Base-by-base conservation (phyloP, 306 rosid species). In the Rosa persica region DNA sequence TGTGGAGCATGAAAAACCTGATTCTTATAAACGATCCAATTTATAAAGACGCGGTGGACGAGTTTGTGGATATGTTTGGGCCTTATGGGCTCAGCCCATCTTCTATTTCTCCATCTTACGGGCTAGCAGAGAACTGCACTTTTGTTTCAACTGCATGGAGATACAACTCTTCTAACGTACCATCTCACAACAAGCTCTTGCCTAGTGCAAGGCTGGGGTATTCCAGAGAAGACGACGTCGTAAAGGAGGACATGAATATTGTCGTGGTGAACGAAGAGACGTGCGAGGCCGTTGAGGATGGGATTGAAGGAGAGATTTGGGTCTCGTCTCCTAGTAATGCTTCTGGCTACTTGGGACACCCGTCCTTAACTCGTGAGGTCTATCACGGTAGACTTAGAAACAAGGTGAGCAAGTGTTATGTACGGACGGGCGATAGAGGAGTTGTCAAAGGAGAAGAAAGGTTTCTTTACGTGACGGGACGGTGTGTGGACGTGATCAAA, bases 101-200 rank as follows among this genome's bases (percentile, higher is more conserved):
- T 0, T 80, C 88, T 6, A 77, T 92, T 6, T 87, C 97, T 39
- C 97, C 98, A 38, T 89, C 96, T 23, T 94, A 92, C 4, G 94
- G 98, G 0, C 81, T 92, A 58, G 98, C 98, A 2, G 98, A 94
- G 86, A 94, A 92, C 43, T 83, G 98, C 9, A 94, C 97, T 44
- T 94, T 92, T 52, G 96, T 94, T 76, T 94, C 96, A 9, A 92
- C 97, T 17, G 78, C 94, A 3, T 94, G 98, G 97, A 80, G 86
- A 76, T 0, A 19, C 38, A 8, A 55, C 6, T 34, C 82, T 87
- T 47, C 79, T n/a, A 4, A 86, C 72, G 76, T 91, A 72, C 93
- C 94, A 71, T 77, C 88, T 23, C 81, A 88, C 81, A 74, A 78
- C 27, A 84, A 89, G 82, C 93, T 94, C 12, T 71, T 94, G 69